Conservation (phyloP, 805 yeast genomes). For the Lipomyces spencermartinsiae region DNA sequence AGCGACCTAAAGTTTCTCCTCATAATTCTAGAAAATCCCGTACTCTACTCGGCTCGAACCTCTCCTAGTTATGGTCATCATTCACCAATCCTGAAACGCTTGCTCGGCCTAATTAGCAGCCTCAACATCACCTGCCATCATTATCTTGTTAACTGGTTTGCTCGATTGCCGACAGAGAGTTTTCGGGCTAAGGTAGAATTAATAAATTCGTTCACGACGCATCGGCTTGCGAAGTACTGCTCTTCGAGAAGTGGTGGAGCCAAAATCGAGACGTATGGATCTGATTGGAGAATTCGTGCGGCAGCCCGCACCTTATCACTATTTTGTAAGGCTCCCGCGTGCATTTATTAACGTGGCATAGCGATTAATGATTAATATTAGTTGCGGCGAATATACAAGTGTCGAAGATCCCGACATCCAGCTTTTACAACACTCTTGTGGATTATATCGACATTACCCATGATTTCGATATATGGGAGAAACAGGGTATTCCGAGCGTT, state of each 20-base stretch:
- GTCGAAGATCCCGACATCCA: slow-evolving; percentile 48
- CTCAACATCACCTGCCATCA: slow-evolving; percentile 51
- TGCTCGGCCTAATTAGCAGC: slow-evolving; percentile 70
- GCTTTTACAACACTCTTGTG: slow-evolving; percentile 78
- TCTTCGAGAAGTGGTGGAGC: slow-evolving; percentile 28
- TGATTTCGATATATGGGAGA: slow-evolving; percentile 87
- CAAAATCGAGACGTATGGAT: slow-evolving; percentile 64
- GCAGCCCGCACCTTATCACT: slow-evolving; percentile 66
- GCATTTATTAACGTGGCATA: slow-evolving; percentile 39
- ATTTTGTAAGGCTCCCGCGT: slow-evolving; percentile 60
- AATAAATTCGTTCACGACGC: slow-evolving; percentile 77
- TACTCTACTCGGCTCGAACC: slow-evolving; percentile 50
- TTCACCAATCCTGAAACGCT: slow-evolving; percentile 58
- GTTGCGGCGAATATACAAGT: slow-evolving; percentile 38
- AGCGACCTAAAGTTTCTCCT: slow-evolving; percentile 63
- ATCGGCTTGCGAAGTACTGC: slow-evolving; percentile 59
- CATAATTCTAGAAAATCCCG: slow-evolving; percentile 73
- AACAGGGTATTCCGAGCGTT: slow-evolving; percentile 27
- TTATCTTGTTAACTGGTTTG: slow-evolving; percentile 63
- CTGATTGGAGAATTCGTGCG: slow-evolving; percentile 80
- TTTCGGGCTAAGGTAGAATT: slow-evolving; percentile 66
- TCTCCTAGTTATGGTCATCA: slow-evolving; percentile 61
- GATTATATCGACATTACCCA: slow-evolving; percentile 77
- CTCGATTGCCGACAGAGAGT: slow-evolving; percentile 51
- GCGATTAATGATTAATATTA: neutral